Conservation (phyloP, 306 rosid genomes). For the Nissolia schottii region DNA sequence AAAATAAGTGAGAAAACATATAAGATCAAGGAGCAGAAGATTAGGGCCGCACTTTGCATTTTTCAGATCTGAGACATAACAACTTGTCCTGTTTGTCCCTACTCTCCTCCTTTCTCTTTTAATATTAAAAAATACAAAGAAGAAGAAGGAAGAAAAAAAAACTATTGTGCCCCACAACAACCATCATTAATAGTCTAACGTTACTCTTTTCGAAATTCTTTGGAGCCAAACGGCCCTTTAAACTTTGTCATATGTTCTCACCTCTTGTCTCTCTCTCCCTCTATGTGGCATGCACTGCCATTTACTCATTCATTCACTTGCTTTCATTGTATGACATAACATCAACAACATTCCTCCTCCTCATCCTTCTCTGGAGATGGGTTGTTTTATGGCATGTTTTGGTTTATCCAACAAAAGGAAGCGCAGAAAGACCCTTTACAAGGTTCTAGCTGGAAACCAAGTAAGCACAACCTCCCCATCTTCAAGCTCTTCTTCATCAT, state of each 20-base stretch:
- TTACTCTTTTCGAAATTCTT: conserved; percentile 63
- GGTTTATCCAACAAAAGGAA: conserved; percentile 59
- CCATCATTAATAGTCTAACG: conserved; percentile 73
- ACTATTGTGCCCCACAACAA: conserved; percentile 27
- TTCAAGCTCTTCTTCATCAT: neutral
- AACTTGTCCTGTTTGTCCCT: neutral
- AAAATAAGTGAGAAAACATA: too few species aligned
- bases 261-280: neutral
- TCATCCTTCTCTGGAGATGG: conserved; percentile 42
- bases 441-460: conserved; percentile 33
- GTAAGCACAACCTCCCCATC: conserved; percentile 24
- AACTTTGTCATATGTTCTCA: conserved; percentile 25
- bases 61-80: conserved; percentile 22
- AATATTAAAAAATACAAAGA: too few species aligned
- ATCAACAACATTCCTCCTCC: conserved; percentile 17
- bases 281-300: conserved; percentile 3
- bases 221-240: conserved; percentile 67
- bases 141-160: neutral
- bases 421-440: conserved; percentile 44
- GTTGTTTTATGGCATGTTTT: conserved; percentile 82
- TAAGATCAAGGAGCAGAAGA: neutral
- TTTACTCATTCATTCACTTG: neutral
- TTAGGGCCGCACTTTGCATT: neutral
- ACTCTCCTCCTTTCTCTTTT: neutral
- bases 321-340: neutral